Conservation (phyloP, 2,329 filamentous ascomycete species). For the Fusarium tupiense region DNA sequence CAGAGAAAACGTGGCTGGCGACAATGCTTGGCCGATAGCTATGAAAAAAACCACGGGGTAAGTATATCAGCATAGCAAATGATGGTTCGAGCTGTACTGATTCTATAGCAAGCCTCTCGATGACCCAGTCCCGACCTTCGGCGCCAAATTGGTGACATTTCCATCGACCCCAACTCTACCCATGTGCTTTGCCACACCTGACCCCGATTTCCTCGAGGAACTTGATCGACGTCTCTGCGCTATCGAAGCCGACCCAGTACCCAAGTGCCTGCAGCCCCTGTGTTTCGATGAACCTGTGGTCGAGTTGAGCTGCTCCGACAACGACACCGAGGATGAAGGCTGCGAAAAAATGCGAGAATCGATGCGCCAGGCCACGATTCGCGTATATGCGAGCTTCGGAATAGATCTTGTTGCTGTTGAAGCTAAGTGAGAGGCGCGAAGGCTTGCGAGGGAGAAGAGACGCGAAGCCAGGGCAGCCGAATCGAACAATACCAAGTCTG, state of each 20-base stretch:
- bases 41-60: fast-evolving
- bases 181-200: background rate
- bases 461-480: background rate
- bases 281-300: fast-evolving
- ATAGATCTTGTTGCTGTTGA: background rate
- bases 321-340: background rate
- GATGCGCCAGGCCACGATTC: fast-evolving
- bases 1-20: background rate
- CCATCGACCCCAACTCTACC: background rate
- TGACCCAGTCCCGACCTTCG: background rate
- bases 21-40: background rate
- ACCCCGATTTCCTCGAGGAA: background rate
- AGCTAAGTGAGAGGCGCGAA: background rate
- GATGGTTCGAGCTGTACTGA: fast-evolving
- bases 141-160: background rate
- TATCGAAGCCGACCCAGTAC: background rate
- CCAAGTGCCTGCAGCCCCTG: background rate
- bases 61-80: fast-evolving
- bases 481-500: background rate
- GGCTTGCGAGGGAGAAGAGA: background rate
- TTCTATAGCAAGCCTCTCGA: background rate
- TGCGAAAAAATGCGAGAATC: fast-evolving
- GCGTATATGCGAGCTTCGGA: background rate
- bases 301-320: background rate
- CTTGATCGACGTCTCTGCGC: background rate